Percentiles rank a stretch among this genome's conserved stretches.
These are phyloP conservation scores for Hemileccinum rubropunctum DNA, from an alignment of 768 basidiomycete genomes.

Conservation along the genomic window DNA sequence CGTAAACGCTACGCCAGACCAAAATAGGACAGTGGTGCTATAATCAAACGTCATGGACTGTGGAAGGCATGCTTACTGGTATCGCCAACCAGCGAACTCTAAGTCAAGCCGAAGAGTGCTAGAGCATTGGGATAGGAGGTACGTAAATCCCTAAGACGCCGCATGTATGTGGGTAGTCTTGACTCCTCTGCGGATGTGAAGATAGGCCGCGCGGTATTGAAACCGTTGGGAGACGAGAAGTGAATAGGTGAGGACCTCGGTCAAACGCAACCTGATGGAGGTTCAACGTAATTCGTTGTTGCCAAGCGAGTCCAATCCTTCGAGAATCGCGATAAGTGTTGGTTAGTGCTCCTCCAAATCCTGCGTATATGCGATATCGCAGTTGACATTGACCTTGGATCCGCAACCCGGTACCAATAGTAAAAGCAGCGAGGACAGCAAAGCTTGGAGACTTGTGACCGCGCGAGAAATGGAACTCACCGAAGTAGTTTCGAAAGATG, in stretches of 20 bases:
- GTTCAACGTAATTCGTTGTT: neutral
- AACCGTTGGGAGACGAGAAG: neutral
- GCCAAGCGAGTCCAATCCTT: neutral
- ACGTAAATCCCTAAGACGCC: neutral
- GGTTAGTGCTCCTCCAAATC: neutral
- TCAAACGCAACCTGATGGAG: neutral
- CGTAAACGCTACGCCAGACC: neutral
- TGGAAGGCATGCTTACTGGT: neutral
- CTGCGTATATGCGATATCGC: neutral
- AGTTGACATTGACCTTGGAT: neutral
- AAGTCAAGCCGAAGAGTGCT: neutral
- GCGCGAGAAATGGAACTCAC: constrained; percentile 12
- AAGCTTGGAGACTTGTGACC: constrained; percentile 5
- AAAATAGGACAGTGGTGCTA: neutral
- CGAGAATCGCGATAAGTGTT: neutral
- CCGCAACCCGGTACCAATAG: constrained; percentile 12
- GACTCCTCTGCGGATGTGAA: constrained; percentile 3
- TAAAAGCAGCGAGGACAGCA: neutral
- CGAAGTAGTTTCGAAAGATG: constrained; percentile 10
- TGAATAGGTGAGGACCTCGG: neutral
- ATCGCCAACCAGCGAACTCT: neutral
- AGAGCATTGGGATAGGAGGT: neutral
- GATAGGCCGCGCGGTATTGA: neutral
- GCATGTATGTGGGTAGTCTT: constrained; percentile 1
- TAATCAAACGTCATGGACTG: neutral